Percentiles rank a stretch among this genome's conserved stretches.
Evolutionary conservation across 2,329 filamentous ascomycete genomes (phyloP).

Genomic region (Apiospora koreana): DNA sequence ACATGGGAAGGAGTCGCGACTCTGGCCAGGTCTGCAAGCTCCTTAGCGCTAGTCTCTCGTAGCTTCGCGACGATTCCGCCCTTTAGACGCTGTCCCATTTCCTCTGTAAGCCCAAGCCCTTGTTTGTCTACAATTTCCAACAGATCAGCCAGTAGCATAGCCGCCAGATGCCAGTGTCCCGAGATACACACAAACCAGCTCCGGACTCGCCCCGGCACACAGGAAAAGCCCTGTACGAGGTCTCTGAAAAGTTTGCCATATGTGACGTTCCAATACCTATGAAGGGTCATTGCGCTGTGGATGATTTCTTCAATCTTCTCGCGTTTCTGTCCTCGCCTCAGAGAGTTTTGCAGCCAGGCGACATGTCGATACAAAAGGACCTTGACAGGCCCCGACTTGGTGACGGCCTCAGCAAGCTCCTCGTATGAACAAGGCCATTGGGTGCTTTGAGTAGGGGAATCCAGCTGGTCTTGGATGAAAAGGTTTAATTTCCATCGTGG

Average conservation of each 20-base stretch:
- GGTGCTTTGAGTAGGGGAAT: constrained; percentile 38
- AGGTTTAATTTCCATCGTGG: not conserved
- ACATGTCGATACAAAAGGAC: constrained; percentile 59
- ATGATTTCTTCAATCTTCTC: constrained; percentile 50
- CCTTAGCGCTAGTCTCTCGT: not conserved
- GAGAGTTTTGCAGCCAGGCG: constrained; percentile 53
- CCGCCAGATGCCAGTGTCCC: constrained; percentile 59
- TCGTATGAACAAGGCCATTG: constrained; percentile 58
- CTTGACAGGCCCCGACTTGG: constrained; percentile 57
- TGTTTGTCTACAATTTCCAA: constrained; percentile 38
- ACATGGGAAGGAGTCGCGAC: not conserved
- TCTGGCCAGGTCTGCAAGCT: not conserved
- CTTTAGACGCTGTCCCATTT: not conserved
- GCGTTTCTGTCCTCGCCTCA: constrained; percentile 40
- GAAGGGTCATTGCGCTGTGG: not conserved
- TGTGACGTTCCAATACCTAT: not conserved
- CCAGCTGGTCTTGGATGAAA: not conserved
- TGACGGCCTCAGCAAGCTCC: constrained; percentile 49
- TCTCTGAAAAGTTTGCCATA: not conserved
- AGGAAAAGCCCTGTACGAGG: constrained; percentile 40
- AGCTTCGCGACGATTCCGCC: not conserved
- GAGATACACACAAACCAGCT: constrained; percentile 61
- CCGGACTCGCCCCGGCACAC: constrained; percentile 53
- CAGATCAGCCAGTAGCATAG: constrained; percentile 55
- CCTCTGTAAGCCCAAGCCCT: not conserved